These are phyloP conservation scores for Carpinus viminea DNA, from an alignment of 306 rosid genomes.

Conservation along the genomic window DNA sequence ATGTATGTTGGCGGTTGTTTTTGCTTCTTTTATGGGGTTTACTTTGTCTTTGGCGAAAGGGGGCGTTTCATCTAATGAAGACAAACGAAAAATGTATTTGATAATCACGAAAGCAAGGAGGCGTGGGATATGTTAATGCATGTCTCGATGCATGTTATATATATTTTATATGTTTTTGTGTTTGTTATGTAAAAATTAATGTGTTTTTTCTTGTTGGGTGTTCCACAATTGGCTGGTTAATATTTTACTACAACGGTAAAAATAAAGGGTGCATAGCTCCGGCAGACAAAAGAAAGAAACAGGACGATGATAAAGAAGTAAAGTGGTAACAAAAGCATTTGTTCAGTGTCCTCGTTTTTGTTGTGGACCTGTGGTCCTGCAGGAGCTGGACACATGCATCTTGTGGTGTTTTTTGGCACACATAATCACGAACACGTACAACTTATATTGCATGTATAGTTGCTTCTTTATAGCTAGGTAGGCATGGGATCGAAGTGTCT, in stretches of 20 bases:
- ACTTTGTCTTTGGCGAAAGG: conserved; percentile 25
- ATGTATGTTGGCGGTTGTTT: conserved; percentile 19
- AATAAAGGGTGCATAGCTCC: background rate
- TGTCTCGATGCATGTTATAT: conserved; percentile 41
- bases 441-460: background rate
- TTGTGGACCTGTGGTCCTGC: conserved; percentile 36
- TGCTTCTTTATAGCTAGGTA: background rate
- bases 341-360: conserved; percentile 44
- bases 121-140: conserved; percentile 43
- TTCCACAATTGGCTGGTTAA: background rate
- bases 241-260: background rate
- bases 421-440: conserved; percentile 24
- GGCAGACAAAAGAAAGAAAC: background rate
- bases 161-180: conserved; percentile 10
- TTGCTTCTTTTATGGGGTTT: conserved; percentile 20
- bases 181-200: conserved; percentile 15
- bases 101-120: conserved; percentile 45
- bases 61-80: conserved; percentile 28
- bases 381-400: background rate
- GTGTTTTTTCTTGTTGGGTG: background rate
- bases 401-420: conserved; percentile 19
- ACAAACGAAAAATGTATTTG: conserved; percentile 37
- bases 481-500: background rate
- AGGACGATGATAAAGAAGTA: background rate
- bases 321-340: conserved; percentile 26